Evolutionary conservation across 2,329 filamentous ascomycete species (phyloP).

Genomic region (Lecanoromycetidae sp.): DNA sequence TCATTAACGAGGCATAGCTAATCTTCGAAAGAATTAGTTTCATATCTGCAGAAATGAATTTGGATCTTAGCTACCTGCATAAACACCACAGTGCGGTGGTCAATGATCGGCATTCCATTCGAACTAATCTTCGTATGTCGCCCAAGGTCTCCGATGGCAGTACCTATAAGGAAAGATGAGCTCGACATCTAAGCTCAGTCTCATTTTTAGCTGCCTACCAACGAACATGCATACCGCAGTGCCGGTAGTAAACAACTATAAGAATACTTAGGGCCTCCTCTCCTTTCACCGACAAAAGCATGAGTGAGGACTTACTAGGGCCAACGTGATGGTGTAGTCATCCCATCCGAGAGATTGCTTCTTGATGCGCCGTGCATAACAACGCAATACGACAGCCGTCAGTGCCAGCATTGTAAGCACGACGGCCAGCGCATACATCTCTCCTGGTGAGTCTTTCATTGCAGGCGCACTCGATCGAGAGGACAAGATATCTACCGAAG

Average conservation of each 20-base stretch:
- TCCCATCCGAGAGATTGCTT: background rate
- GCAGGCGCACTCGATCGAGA: too few species aligned
- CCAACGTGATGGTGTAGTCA: conserved; percentile 11
- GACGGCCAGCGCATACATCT: conserved; percentile 5
- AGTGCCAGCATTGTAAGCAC: conserved; percentile 4
- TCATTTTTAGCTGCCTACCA: background rate
- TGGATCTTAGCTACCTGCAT: background rate
- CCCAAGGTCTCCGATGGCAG: conserved; percentile 1
- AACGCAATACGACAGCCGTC: conserved; percentile 7
- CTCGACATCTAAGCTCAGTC: background rate
- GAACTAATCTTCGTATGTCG: conserved; percentile 1
- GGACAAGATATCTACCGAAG: too few species aligned
- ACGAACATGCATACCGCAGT: conserved; percentile 6
- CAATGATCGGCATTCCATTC: conserved; percentile 4
- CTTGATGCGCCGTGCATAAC: conserved; percentile 6
- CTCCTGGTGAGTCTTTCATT: background rate
- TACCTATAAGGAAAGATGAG: background rate
- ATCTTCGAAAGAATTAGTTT: background rate
- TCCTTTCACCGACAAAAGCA: background rate
- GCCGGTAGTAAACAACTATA: conserved; percentile 5
- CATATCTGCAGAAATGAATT: background rate
- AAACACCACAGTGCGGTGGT: background rate
- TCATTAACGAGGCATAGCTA: background rate
- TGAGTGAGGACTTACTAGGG: conserved; percentile 5
- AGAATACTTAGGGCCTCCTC: background rate